Evolutionary conservation across 1,284 basidiomycete species (phyloP).

Genomic region (Agaricales sp.): DNA sequence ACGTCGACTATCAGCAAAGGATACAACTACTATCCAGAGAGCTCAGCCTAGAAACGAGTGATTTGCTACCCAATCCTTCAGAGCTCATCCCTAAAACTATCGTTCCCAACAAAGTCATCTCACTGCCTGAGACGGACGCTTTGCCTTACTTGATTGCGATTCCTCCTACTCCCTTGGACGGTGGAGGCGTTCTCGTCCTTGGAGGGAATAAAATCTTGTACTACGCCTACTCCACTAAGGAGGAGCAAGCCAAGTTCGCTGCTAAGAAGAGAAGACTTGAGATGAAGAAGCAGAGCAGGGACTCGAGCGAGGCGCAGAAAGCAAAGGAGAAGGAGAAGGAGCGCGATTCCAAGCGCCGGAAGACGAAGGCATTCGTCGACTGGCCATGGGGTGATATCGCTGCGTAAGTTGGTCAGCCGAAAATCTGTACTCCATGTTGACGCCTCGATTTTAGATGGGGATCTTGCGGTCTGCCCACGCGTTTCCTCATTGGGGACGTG

Average conservation of each 20-base stretch:
- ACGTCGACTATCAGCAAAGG: slow-evolving; percentile 52
- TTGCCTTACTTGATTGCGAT: not conserved
- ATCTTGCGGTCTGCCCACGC: slow-evolving; percentile 30
- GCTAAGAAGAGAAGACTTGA: slow-evolving; percentile 43
- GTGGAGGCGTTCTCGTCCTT: slow-evolving; percentile 61
- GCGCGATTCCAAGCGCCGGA: slow-evolving; percentile 40
- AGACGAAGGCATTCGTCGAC: slow-evolving; percentile 38
- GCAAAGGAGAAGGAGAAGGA: slow-evolving; percentile 47
- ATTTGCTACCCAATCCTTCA: slow-evolving; percentile 25
- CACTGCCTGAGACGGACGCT: not conserved
- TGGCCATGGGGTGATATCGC: slow-evolving; percentile 68
- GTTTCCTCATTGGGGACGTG: slow-evolving; percentile 68
- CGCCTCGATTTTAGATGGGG: slow-evolving; percentile 20
- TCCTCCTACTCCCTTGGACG: not conserved
- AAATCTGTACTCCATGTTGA: too few species aligned
- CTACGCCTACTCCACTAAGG: slow-evolving; percentile 40
- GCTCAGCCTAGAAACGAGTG: slow-evolving; percentile 10
- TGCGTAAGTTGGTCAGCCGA: slow-evolving; percentile 38
- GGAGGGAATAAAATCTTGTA: slow-evolving; percentile 54
- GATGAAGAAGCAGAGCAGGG: slow-evolving; percentile 34
- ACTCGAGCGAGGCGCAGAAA: slow-evolving; percentile 26
- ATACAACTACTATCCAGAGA: slow-evolving; percentile 47
- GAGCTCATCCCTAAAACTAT: slow-evolving; percentile 35
- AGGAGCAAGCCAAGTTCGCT: slow-evolving; percentile 38
- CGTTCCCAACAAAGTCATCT: slow-evolving; percentile 28